These are phyloP conservation scores for Cyberlindnera petersonii DNA, from an alignment of 805 yeast species.

Conservation along the genomic window DNA sequence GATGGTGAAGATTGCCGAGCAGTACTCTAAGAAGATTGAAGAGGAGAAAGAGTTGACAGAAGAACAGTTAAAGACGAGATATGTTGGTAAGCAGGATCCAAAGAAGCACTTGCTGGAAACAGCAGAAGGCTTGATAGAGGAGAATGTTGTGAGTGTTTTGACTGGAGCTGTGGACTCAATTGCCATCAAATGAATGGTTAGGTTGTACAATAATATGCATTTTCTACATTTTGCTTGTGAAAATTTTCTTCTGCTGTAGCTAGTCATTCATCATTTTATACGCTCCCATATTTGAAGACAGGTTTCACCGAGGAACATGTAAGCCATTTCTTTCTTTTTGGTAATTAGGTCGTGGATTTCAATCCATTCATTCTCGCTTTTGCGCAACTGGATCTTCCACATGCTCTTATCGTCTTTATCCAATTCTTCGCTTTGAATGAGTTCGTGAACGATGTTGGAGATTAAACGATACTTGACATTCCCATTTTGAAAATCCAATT, in stretches of 20 bases:
- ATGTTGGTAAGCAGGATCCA: slow-evolving; percentile 98
- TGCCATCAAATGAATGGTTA: slow-evolving; percentile 63
- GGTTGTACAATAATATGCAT: not conserved
- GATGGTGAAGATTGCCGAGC: slow-evolving; percentile 87
- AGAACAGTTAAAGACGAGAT: slow-evolving; percentile 89
- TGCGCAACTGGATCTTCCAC: slow-evolving; percentile 50
- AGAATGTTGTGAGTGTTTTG: slow-evolving; percentile 80
- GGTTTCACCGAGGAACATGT: slow-evolving; percentile 58
- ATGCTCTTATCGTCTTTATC: slow-evolving; percentile 30
- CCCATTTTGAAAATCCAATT: slow-evolving; percentile 28
- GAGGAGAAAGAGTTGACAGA: slow-evolving; percentile 88
- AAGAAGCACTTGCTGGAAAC: slow-evolving; percentile 93
- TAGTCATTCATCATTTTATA: slow-evolving; percentile 2
- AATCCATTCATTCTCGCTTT: slow-evolving; percentile 50
- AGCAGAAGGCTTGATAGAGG: slow-evolving; percentile 82
- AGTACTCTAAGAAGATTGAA: slow-evolving; percentile 82
- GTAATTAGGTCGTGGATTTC: slow-evolving; percentile 52
- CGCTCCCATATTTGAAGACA: slow-evolving; percentile 67
- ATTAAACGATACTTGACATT: slow-evolving; percentile 38
- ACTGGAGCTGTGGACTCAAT: slow-evolving; percentile 88
- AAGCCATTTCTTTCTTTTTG: slow-evolving; percentile 46
- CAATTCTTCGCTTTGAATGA: slow-evolving; percentile 18
- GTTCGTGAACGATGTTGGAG: slow-evolving; percentile 43
- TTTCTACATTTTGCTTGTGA: not conserved
- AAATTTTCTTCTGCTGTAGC: too few species aligned